Evolutionary conservation across 1,139 yeast species (phyloP), one percentile per base, ranked within the genome.

Genomic region (Diutina pseudorugosa): DNA sequence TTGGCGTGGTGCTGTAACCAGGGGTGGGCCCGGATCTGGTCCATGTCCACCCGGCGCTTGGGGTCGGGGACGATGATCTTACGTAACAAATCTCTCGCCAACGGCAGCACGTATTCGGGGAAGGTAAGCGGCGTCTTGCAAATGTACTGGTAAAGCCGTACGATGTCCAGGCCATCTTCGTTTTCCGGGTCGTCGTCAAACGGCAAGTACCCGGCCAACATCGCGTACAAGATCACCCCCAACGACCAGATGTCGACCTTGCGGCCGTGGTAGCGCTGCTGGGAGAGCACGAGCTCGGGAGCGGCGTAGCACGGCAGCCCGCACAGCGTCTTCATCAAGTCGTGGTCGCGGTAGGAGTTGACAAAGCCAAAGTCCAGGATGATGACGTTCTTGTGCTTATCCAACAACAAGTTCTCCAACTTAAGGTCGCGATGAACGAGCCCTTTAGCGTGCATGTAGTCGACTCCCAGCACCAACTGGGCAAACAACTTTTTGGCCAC

Each of bases 291-390:
- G 56, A 93, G 72, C 66, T 93, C 98, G 0, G 98, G 98, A 3
- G 98, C 98, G 0, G 98, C 98, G 67, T 93, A 93, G 67, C 98
- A 91, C 0, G 98, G 98, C 6, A 96, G 88, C 1, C 99, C 99
- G 68, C 99, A 93, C 51, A 93, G 83, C 0, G 98, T 93, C 65
- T 84, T 85, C 98, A 93, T 93, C 53, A 89, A 72, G 64, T 89
- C 96, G 58, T 73, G 73, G 36, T 76, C 77, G 41, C 74, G 71
- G 69, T 89, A 93, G 45, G 94, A 84, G 68, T 93, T 93, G 48
- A 95, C 98, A 69, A 93, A 93, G 1, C 95, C 95, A 67, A 86
- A 86, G 66, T 86, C 95, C 41, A 90, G 82, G 55, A 86, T 84
- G 54, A 86, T 77, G 56, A 87, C 83, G 67, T 86, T 86, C 62